Evolutionary conservation across 2,329 filamentous ascomycete species (phyloP), one percentile per base, ranked within the genome.

Genomic region (Arthrobotrys conoides): DNA sequence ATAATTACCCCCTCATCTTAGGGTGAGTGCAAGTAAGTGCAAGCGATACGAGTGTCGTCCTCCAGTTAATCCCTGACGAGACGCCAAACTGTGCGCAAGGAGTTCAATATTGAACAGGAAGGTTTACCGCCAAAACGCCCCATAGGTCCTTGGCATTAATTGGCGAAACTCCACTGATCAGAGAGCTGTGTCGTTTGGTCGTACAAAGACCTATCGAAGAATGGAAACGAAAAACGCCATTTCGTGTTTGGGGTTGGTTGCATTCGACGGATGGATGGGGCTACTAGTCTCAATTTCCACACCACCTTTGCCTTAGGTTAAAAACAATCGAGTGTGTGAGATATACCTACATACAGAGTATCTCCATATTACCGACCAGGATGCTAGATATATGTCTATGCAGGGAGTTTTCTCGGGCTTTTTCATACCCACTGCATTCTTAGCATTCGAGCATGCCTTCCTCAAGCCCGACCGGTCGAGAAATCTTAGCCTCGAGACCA

Each of bases 401-500:
- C 68, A 71, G 68, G 46, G 33, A 65, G 44, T 61, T 44, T 18
- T 27, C 20, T 59, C n/a, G 16, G 22, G 24, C 46, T n/a, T 48
- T 30, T 65, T 67, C 61, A 67, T 63, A 44, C 53, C 53, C 71
- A 61, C 57, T 44, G 36, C 57, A 61, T 61, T 44, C 36, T 44
- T 33, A 61, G 10, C 9, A 55, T 53, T 44, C 18, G 30, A 18
- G n/a, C 61, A 49, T 33, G 44, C 24, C 8, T 22, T 46, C 22
- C 59, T 24, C 44, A 44, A 27, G 36, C 14, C 61, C 44, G 53
- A 70, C 36, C 46, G 49, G 48, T 63, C 63, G 63, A 75, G 71
- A 75, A 68, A 53, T 22, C 44, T 73, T 75, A 63, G 59, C 51
- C 63, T 75, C n/a, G n/a, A n/a, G n/a, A n/a, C n/a, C n/a, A n/a